These are phyloP conservation scores for Fusarium dimerum DNA, from an alignment of 2,329 filamentous ascomycete species.

Conservation along the genomic window DNA sequence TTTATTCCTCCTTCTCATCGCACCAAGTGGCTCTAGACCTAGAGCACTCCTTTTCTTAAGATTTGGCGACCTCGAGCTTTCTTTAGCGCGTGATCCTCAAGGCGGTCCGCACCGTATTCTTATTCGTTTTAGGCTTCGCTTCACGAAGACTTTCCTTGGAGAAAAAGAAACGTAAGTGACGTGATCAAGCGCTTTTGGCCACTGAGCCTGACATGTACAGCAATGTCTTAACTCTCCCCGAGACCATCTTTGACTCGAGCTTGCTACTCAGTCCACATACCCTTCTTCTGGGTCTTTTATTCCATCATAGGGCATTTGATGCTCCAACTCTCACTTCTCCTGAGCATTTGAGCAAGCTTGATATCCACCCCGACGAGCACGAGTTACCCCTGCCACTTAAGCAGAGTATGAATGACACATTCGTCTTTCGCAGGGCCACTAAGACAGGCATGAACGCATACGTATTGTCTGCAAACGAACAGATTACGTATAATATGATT, in stretches of 20 bases:
- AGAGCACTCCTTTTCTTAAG: slow-evolving; percentile 15
- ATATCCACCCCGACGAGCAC: slow-evolving; percentile 28
- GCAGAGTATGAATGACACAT: not conserved
- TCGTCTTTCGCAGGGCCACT: slow-evolving; percentile 2
- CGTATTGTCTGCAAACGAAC: slow-evolving; percentile 11
- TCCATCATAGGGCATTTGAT: slow-evolving; percentile 26
- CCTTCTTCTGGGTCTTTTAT: slow-evolving; percentile 33
- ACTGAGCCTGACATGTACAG: slow-evolving; percentile 9
- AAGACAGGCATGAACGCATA: slow-evolving; percentile 9
- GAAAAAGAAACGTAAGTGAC: slow-evolving; percentile 19
- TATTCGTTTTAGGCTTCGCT: slow-evolving; percentile 17
- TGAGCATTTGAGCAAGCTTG: slow-evolving; percentile 20
- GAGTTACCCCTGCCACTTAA: slow-evolving; percentile 12
- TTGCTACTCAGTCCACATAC: slow-evolving; percentile 38
- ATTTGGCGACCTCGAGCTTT: slow-evolving; percentile 16
- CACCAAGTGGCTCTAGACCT: slow-evolving; percentile 13
- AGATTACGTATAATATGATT: slow-evolving; percentile 13
- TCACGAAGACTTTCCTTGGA: slow-evolving; percentile 28
- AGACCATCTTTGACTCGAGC: slow-evolving; percentile 38
- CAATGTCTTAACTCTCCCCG: slow-evolving; percentile 35
- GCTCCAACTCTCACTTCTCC: slow-evolving; percentile 25
- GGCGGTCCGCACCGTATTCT: slow-evolving; percentile 14
- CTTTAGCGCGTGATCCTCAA: slow-evolving; percentile 15
- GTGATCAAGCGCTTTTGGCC: not conserved
- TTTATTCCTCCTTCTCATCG: slow-evolving; percentile 26